Evolutionary conservation across 148 eudicot species (phyloP), one percentile per base, ranked within the genome.

Genomic region (Cornus suecica): DNA sequence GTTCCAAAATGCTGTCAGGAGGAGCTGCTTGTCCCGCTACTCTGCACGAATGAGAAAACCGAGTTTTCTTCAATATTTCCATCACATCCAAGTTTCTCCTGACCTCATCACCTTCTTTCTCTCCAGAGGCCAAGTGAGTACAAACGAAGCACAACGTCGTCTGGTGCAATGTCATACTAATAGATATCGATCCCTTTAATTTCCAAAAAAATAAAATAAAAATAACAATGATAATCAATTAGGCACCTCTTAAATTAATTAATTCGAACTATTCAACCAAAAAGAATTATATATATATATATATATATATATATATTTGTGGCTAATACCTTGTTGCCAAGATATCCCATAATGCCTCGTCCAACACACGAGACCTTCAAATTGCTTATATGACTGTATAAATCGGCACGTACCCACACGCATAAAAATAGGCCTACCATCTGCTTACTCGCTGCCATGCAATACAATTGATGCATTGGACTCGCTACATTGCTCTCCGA

Each of bases 261-360:
- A 37, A 37, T 6, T 10, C 9, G 9, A 32, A 32, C 37, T 3
- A 32, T 32, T 32, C 37, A 32, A 37, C 9, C 0, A 37, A 37
- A 14, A 48, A 1, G 2, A 48, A 48, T 48, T 9, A 13, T 48
- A 2, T 48, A 67, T 31, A 34, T 31, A 30, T 30, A 15, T 8
- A 66, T 11, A 18, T 58, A 22, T 58, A 22, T 22, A 1, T 22
- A 3, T 83, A n/a, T n/a, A n/a, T n/a, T n/a, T n/a, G n/a, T n/a
- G n/a, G n/a, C n/a, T n/a, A n/a, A n/a, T n/a, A 89, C 92, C 90
- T 89, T 89, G 65, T 89, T 89, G 10, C 93, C 93, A 24, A 89
- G 90, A 74, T 87, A 89, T 26, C 93, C 89, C 93, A 89, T 87
- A 74, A 89, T 83, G 26, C 93, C 93, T 60, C 86, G 82, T 24